Conservation (phyloP, 768 basidiomycete genomes). For the Trametes meyenii region DNA sequence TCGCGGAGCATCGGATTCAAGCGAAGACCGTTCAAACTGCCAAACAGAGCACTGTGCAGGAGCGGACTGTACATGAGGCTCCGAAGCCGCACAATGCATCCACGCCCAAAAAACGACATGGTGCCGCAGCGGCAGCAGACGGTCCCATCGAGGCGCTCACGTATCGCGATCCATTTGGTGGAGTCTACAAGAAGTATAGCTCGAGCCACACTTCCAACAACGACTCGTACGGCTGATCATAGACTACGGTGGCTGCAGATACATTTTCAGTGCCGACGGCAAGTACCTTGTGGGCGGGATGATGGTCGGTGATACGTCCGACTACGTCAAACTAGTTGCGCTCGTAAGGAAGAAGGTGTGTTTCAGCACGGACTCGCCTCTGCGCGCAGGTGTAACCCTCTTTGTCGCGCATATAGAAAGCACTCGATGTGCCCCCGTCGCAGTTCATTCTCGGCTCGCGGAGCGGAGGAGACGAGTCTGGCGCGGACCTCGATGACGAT, state of each 20-base stretch:
- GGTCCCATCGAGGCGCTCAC: constrained; percentile 59
- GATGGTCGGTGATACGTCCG: constrained; percentile 76
- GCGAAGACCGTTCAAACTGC: not conserved
- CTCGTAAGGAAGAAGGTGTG: constrained; percentile 68
- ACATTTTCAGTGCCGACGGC: constrained; percentile 72
- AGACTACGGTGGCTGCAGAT: constrained; percentile 35
- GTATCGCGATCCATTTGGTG: constrained; percentile 74
- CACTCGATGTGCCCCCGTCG: constrained; percentile 63
- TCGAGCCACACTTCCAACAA: not conserved
- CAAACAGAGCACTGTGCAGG: constrained; percentile 1
- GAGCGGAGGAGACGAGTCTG: constrained; percentile 55
- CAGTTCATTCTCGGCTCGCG: constrained; percentile 64
- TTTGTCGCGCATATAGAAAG: constrained; percentile 47
- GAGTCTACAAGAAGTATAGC: constrained; percentile 65
- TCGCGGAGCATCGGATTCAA: constrained; percentile 52
- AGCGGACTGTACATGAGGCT: not conserved
- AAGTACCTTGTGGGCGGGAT: constrained; percentile 75
- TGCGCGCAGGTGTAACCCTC: not conserved
- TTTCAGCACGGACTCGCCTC: not conserved
- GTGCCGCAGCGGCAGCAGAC: constrained; percentile 31
- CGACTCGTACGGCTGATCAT: not conserved
- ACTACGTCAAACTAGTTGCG: constrained; percentile 70
- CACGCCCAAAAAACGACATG: constrained; percentile 30
- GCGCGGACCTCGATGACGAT: constrained; percentile 71
- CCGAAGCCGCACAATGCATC: constrained; percentile 24